These are phyloP conservation scores for Gliomastix tumulicola DNA, from an alignment of 2,329 filamentous ascomycete species.

Conservation along the genomic window DNA sequence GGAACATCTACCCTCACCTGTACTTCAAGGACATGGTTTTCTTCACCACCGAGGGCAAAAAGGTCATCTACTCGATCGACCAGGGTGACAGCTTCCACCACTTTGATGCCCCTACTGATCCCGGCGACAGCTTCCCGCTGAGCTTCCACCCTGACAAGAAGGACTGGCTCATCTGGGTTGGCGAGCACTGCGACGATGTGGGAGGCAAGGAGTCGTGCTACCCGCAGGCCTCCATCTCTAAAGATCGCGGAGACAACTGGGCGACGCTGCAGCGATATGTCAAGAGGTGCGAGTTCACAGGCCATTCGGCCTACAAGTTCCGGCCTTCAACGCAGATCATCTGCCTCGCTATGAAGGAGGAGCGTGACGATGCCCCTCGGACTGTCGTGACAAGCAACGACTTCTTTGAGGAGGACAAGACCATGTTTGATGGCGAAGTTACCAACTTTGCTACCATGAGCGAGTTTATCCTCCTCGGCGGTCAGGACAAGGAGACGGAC, in stretches of 20 bases:
- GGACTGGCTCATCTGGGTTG: conserved; percentile 91
- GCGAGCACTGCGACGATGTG: conserved; percentile 57
- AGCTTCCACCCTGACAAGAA: conserved; percentile 79
- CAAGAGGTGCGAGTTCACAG: conserved; percentile 80
- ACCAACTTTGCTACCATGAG: conserved; percentile 90
- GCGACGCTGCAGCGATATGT: conserved; percentile 66
- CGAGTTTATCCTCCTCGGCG: conserved; percentile 90
- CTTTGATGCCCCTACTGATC: conserved; percentile 62
- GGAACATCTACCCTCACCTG: conserved; percentile 66
- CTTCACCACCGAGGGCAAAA: conserved; percentile 64
- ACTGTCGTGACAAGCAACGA: conserved; percentile 73
- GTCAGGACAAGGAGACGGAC: conserved; percentile 59
- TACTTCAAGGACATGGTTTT: conserved; percentile 82
- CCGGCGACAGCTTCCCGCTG: conserved; percentile 38
- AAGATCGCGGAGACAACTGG: conserved; percentile 78
- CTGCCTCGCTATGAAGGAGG: conserved; percentile 49
- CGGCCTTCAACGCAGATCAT: conserved; percentile 49
- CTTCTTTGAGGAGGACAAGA: conserved; percentile 61
- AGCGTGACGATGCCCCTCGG: conserved; percentile 52
- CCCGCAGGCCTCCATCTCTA: conserved; percentile 67
- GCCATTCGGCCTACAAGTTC: conserved; percentile 48
- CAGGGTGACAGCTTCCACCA: conserved; percentile 66
- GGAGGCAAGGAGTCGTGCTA: conserved; percentile 54
- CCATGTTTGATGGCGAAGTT: conserved; percentile 48
- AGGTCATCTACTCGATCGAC: conserved; percentile 74